A percentile compares a stretch with the other conserved stretches of the same genome.
phyloP scores from a whole-genome alignment of 805 yeast genomes.

The Saturnispora halmiae region DNA sequence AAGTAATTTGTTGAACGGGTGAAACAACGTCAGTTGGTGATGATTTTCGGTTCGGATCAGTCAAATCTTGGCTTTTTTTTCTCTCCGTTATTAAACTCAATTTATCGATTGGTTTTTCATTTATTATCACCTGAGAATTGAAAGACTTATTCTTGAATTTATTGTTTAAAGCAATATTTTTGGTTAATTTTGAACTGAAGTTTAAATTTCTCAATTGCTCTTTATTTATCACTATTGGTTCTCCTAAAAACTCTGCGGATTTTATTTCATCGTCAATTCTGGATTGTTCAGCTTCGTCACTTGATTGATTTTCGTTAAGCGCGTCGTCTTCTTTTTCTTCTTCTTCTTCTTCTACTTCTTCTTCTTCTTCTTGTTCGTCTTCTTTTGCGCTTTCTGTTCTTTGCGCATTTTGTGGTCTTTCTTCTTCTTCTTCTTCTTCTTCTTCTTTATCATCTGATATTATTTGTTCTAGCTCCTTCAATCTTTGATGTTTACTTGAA shows the following conservation, averaged over 20 bases:
- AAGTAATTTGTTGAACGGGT: background rate
- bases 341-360: slow-evolving; percentile 10
- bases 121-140: slow-evolving; percentile 12
- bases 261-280: slow-evolving; percentile 25
- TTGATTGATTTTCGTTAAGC: slow-evolving; percentile 12
- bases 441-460: slow-evolving; percentile 6
- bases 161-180: slow-evolving; percentile 23
- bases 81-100: slow-evolving; percentile 11
- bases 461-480: background rate
- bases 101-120: slow-evolving; percentile 10
- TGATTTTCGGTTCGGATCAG: no score
- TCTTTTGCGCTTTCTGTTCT: slow-evolving; percentile 6
- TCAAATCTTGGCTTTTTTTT: slow-evolving; percentile 13
- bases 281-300: background rate
- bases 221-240: slow-evolving; percentile 22
- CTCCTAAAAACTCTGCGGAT: slow-evolving; percentile 24
- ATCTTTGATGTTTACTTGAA: background rate
- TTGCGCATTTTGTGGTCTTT: background rate
- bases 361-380: slow-evolving; percentile 1
- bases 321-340: slow-evolving; percentile 10
- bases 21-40: background rate
- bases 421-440: slow-evolving; percentile 9
- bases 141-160: slow-evolving; percentile 13
- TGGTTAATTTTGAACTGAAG: slow-evolving; percentile 17
- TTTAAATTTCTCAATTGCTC: slow-evolving; percentile 9